Evolutionary conservation across 2,329 filamentous ascomycete species (phyloP).

Genomic region (Trichoderma arundinaceum): DNA sequence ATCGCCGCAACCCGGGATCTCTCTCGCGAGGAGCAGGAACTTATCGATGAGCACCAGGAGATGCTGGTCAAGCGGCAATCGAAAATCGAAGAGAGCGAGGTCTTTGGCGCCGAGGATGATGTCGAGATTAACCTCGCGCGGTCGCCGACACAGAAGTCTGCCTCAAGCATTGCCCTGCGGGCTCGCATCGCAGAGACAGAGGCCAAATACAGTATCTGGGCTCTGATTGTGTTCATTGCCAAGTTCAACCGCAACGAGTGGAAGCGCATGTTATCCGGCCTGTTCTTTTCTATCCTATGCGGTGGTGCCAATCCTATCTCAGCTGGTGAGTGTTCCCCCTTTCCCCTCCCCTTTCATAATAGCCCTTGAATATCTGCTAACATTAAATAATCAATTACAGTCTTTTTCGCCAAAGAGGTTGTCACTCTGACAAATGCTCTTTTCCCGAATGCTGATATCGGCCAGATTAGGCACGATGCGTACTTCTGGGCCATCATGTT

Average conservation of each 20-base stretch:
- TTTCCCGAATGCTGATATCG: constrained; percentile 56
- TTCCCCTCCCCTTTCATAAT: background rate
- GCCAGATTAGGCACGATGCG: constrained; percentile 68
- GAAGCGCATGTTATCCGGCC: constrained; percentile 72
- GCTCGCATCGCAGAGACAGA: constrained; percentile 56
- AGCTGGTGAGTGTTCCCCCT: constrained; percentile 32
- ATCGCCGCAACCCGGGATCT: constrained; percentile 68
- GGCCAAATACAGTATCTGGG: constrained; percentile 70
- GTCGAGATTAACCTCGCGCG: constrained; percentile 63
- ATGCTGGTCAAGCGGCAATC: constrained; percentile 56
- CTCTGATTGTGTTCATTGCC: constrained; percentile 77
- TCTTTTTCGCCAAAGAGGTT: constrained; percentile 92
- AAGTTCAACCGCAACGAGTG: constrained; percentile 79
- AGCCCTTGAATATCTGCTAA: background rate
- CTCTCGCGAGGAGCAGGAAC: constrained; percentile 57
- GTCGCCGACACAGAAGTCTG: constrained; percentile 61
- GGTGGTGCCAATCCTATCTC: constrained; percentile 77
- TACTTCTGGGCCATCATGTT: constrained; percentile 92
- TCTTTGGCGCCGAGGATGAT: constrained; percentile 65
- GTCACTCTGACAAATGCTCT: constrained; percentile 65
- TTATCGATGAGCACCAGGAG: constrained; percentile 57
- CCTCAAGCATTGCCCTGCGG: constrained; percentile 73
- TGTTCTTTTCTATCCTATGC: constrained; percentile 76
- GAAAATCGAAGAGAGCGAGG: constrained; percentile 48
- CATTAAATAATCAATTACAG: constrained; percentile 36